Base-by-base conservation (phyloP, 2,329 filamentous ascomycete genomes). In the Bertia moriformis region DNA sequence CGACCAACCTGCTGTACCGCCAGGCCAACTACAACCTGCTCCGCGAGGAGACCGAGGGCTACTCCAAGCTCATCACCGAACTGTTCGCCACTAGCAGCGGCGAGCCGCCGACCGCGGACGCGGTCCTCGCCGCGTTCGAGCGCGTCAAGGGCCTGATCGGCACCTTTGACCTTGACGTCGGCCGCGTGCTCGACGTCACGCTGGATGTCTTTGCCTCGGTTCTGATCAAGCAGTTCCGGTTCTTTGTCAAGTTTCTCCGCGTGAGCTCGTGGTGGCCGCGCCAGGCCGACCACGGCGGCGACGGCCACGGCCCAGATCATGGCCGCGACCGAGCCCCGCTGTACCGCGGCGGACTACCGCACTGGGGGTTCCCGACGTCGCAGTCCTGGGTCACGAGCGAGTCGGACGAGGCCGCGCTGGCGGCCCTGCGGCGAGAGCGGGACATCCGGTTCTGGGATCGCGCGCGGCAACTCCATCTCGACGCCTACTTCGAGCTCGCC, bases 191-290 rank as follows among this genome's bases (percentile, higher is more conserved):
- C 10, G 91, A 98, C 55, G 86, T 96, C 18, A 93, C 87, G 0
- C 69, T 98, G 14, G 91, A 98, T 53, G 87, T 96, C 20, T 93
- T 93, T 52, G 91, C 91, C 1, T 85, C 88, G 10, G 81, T 93
- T 1, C 72, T 98, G 39, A 85, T 98, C 50, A 93, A 93, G 53
- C 86, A 94, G 47, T 87, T 82, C 54, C 77, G 82, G 22, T 98
- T 96, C 60, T 96, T 95, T 51, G 81, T 96, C 55, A 94, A 93
- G 55, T 78, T 96, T 38, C 66, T 98, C 18, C 73, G 89, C 42
- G 78, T 79, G 42, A 96, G 89, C 61, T 93, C 89, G 18, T 98
- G 91, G 91, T 98, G 91, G 91, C 91, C 91, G 2, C 76, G 78
- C 38, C n/a, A n/a, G n/a, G 75, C 73, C 38, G 67, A 70, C 20